Conservation (phyloP, 306 rosid genomes). For the Alnus rubra region DNA sequence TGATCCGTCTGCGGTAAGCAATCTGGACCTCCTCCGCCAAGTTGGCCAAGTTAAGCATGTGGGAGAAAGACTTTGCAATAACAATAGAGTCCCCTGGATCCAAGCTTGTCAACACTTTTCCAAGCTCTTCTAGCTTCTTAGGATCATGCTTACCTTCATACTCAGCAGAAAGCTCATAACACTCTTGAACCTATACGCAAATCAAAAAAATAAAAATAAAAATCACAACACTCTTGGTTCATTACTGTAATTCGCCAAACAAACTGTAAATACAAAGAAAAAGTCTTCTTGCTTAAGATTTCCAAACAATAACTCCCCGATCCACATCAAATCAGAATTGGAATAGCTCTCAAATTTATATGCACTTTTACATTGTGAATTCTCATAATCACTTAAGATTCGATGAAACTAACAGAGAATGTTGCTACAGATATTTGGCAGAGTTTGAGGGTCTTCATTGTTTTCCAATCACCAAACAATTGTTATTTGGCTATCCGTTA, state of each 20-base stretch:
- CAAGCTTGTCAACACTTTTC: slow-evolving; percentile 77
- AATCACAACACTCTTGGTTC: neutral
- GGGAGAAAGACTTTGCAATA: slow-evolving; percentile 84
- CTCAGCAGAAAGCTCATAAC: slow-evolving; percentile 94
- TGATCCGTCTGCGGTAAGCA: slow-evolving; percentile 81
- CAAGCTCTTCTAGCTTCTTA: slow-evolving; percentile 81
- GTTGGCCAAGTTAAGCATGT: slow-evolving; percentile 99
- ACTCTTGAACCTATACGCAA: slow-evolving; percentile 77
- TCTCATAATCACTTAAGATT: neutral
- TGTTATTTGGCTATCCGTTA: neutral
- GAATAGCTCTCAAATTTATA: neutral
- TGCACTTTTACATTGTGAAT: neutral
- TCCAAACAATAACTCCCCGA: neutral
- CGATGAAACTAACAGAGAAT: neutral
- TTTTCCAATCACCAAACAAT: neutral
- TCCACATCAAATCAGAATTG: neutral
- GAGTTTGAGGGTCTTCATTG: neutral
- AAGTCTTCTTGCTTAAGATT: slow-evolving; percentile 19
- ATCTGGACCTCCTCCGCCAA: slow-evolving; percentile 99
- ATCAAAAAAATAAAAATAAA: neutral
- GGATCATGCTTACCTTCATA: slow-evolving; percentile 90
- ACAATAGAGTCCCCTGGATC: slow-evolving; percentile 98
- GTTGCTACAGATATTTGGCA: neutral
- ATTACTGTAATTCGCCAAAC: neutral
- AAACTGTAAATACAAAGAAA: slow-evolving; percentile 11